Base-by-base conservation (phyloP, 805 yeast genomes). In the Starmerella sp. region DNA sequence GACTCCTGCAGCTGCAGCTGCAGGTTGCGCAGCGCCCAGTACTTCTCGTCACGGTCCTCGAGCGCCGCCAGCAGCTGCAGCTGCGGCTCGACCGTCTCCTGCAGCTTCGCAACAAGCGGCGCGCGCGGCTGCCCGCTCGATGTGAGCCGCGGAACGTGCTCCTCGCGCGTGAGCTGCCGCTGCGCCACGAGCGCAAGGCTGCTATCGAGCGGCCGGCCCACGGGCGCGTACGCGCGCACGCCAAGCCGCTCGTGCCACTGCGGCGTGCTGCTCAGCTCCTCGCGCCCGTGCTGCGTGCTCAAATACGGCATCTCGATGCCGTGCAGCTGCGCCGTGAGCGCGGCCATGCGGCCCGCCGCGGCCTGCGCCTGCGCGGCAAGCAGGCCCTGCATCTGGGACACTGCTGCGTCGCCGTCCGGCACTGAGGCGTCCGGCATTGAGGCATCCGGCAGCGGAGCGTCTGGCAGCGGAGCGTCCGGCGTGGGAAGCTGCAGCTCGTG, bases 121-220 rank as follows among this genome's bases (percentile, higher is more conserved):
- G 53, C 55, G 15, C 60, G 51, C 32, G n/a, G 35, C 15, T n/a
- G 2, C 1, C 60, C 60, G 22, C 42, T 28, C 28, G n/a, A 43
- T 15, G 55, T 49, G 37, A 36, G 15, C 8, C 54, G 43, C 15
- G 57, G 47, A 3, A 42, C 17, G 3, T 39, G 42, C 36, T 7
- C 17, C 10, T 13, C 32, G 11, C n/a, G 34, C 9, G 54, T 48
- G 11, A 61, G 52, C 28, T 51, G 54, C 11, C 43, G 38, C 44
- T 59, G 63, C 13, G 59, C 54, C n/a, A 62, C 43, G 10, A 59
- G 50, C 3, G 63, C 49, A 1, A 63, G 51, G 22, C 59, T 28
- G 48, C 64, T 60, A 17, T 63, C 64, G 15, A 60, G 57, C 0
- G 60, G 59, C 30, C 53, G 41, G 10, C 59, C 57, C 7, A 63